Evolutionary conservation across 441 rosid species (phyloP).

Genomic region (Theobroma grandiflorum): DNA sequence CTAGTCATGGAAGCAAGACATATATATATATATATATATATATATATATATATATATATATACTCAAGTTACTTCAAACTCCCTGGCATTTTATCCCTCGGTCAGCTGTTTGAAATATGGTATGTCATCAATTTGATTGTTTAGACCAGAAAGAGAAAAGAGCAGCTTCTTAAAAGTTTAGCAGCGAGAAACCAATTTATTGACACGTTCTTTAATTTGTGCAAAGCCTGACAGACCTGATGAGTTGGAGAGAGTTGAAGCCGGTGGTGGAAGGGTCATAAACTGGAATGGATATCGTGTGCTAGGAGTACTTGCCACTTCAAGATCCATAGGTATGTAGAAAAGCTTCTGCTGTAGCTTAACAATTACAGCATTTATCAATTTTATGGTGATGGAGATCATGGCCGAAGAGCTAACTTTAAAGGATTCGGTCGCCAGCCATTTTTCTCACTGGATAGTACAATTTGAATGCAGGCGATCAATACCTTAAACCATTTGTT

Average conservation of each 20-base stretch:
- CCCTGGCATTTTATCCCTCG: neutral
- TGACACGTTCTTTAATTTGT: slow-evolving; percentile 24
- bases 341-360: neutral
- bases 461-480: slow-evolving; percentile 47
- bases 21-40: no score
- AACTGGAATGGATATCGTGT: slow-evolving; percentile 63
- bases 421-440: neutral
- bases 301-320: slow-evolving; percentile 63
- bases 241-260: slow-evolving; percentile 56
- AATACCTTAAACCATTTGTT: slow-evolving; percentile 54
- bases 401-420: neutral
- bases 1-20: no score
- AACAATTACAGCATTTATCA: neutral
- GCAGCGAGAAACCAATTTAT: neutral
- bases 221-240: slow-evolving; percentile 67
- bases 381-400: neutral
- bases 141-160: no score
- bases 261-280: slow-evolving; percentile 62
- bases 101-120: neutral
- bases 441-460: neutral
- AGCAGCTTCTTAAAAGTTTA: neutral
- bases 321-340: slow-evolving; percentile 64
- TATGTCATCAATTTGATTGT: neutral
- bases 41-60: no score
- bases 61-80: neutral